Evolutionary conservation across 495 filamentous ascomycete species (phyloP).

Genomic region (Hypoxylon trugodes): DNA sequence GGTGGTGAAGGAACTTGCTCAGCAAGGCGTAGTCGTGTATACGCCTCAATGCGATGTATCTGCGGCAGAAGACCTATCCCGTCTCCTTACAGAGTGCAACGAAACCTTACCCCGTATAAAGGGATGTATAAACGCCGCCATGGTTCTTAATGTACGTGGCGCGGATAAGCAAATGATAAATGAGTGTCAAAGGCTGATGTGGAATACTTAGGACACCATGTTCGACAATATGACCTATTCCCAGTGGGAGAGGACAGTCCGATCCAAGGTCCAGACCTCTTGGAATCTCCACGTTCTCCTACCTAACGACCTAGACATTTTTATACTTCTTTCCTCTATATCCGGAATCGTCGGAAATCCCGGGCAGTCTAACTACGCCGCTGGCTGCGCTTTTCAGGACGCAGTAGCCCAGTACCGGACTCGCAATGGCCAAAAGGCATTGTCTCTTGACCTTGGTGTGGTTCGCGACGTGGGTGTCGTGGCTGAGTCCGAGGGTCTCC

Average conservation of each 20-base stretch:
- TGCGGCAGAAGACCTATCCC: neutral
- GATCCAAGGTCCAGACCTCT: conserved; percentile 53
- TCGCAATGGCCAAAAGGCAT: neutral
- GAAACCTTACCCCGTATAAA: conserved; percentile 53
- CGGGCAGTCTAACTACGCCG: conserved; percentile 63
- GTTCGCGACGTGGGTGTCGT: neutral
- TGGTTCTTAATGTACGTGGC: conserved; percentile 50
- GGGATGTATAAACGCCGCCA: conserved; percentile 55
- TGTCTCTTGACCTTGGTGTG: neutral
- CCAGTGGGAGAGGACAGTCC: conserved; percentile 41
- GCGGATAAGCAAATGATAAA: neutral
- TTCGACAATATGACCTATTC: conserved; percentile 55
- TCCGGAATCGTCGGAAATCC: conserved; percentile 53
- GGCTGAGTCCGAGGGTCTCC: too few species aligned
- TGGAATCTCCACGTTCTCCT: conserved; percentile 58
- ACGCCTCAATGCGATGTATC: conserved; percentile 49
- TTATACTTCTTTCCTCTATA: conserved; percentile 54
- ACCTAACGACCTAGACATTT: conserved; percentile 61
- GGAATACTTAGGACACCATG: conserved; percentile 44
- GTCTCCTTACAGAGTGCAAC: conserved; percentile 19
- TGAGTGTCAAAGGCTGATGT: neutral
- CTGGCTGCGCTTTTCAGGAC: conserved; percentile 62
- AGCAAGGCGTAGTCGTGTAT: conserved; percentile 19
- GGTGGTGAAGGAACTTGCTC: conserved; percentile 27
- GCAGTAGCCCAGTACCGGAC: conserved; percentile 34